Evolutionary conservation across 192 early-diverging fungal genomes (phyloP), one percentile per base, ranked within the genome.

Genomic region (Backusella sp.): DNA sequence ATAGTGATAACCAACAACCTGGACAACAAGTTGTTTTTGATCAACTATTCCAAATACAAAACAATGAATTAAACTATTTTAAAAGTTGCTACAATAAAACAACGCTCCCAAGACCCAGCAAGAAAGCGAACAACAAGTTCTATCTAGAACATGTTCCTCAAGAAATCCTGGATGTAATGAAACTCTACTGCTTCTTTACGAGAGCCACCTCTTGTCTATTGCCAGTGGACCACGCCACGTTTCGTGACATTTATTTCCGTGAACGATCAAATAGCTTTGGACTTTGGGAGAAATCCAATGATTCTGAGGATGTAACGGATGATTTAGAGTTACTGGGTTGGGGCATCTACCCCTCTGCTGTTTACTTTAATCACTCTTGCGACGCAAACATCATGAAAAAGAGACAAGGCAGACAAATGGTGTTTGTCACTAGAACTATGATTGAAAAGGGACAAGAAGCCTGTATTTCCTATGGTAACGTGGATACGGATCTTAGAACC

Each of bases 231-330:
- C 88, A 87, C 35, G 56, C 14, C 19, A 71, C 76, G 21, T 92
- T 91, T 68, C 83, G 91, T 0, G 70, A 74, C 0, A 83, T 91
- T 8, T 86, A 85, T 59, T 92, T 83, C 73, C 84, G 89, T 28
- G 91, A 92, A 78, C 86, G 88, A 56, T 85, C 91, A 23, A 92
- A 92, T 72, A 89, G 90, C 6, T 92, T 92, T 83, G 91, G 91
- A 0, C 85, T 92, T 69, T 89, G 90, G 74, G 90, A 92, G 44
- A 78, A 79, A 23, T 74, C 84, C 4, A 84, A 85, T 28, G 80
- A 52, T 34, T 66, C 73, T 19, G 30, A 28, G 6, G 66, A 34
- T 9, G 67, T 73, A 1, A 72, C 76, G 1, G 70, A 77, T 28
- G 87, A 85, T 59, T 82, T 73, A 21, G 88, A 91, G 70, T 78